phyloP scores from a whole-genome alignment of 2,329 filamentous ascomycete genomes.

The Orbilia ellipsospora region DNA sequence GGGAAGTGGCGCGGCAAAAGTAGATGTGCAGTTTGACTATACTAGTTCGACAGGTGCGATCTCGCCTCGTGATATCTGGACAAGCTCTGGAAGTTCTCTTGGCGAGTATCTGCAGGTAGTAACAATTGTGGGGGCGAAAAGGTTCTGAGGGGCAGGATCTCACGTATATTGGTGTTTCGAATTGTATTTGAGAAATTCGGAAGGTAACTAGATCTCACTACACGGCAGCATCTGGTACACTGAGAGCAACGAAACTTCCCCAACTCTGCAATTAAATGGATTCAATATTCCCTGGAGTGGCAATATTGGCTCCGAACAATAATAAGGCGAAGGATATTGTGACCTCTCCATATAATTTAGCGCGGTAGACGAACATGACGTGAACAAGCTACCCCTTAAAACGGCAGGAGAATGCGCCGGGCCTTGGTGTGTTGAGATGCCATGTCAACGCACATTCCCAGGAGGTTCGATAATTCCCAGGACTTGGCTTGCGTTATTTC shows the following conservation, averaged over 20 bases:
- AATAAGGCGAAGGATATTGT: conserved; percentile 27
- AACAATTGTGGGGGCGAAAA: conserved; percentile 11
- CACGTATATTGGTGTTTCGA: conserved; percentile 48
- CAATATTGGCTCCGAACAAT: conserved; percentile 27
- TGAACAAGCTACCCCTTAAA: conserved; percentile 35
- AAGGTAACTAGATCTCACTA: conserved; percentile 37
- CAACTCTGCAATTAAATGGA: conserved; percentile 9
- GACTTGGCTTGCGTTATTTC: conserved; percentile 18
- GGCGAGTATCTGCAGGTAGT: conserved; percentile 22
- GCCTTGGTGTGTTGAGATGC: conserved; percentile 16
- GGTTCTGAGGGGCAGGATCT: conserved; percentile 26
- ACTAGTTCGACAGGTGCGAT: conserved; percentile 54
- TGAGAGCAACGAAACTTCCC: not conserved
- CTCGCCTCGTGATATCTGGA: conserved; percentile 41
- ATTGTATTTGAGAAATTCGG: conserved; percentile 46
- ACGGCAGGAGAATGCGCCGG: conserved; percentile 42
- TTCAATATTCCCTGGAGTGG: conserved; percentile 49
- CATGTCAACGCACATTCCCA: conserved; percentile 40
- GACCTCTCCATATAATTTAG: conserved; percentile 40
- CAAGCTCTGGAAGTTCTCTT: conserved; percentile 20
- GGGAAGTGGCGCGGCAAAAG: conserved; percentile 38
- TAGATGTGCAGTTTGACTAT: conserved; percentile 45
- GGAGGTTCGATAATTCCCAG: not conserved
- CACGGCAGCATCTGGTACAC: conserved; percentile 4
- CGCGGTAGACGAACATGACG: conserved; percentile 41